phyloP scores from a whole-genome alignment of 495 filamentous ascomycete species.

The Cenococcum geophilum region DNA sequence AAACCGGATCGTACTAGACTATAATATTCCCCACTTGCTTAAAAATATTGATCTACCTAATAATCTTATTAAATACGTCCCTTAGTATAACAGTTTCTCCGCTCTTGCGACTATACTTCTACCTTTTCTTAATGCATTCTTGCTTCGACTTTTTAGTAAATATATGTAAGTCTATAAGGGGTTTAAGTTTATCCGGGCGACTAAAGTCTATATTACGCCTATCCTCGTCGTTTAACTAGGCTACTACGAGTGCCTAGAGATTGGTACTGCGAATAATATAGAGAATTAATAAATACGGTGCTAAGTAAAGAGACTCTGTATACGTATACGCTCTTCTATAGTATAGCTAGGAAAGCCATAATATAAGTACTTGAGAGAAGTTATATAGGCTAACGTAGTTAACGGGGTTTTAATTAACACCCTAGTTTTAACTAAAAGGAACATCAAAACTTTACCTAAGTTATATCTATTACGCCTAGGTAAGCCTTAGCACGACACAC shows the following conservation, averaged over 20 bases:
- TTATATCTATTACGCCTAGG: too few species aligned
- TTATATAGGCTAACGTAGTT: too few species aligned
- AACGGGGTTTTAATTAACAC: too few species aligned
- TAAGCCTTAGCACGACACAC: too few species aligned
- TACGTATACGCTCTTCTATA: conserved; percentile 10
- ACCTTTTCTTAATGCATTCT: conserved; percentile 10
- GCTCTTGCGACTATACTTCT: conserved; percentile 19
- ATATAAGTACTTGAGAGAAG: too few species aligned
- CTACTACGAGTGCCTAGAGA: too few species aligned
- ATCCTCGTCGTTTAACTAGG: conserved; percentile 24
- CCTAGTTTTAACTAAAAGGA: too few species aligned
- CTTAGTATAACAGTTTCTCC: conserved; percentile 34
- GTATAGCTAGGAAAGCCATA: conserved; percentile 6
- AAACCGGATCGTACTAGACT: conserved; percentile 39
- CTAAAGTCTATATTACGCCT: conserved; percentile 28
- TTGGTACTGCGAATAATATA: conserved; percentile 11
- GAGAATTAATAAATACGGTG: too few species aligned
- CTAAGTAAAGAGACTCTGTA: neutral
- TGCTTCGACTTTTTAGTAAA: conserved; percentile 15
- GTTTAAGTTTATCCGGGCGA: conserved; percentile 25
- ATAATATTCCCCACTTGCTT: conserved; percentile 39
- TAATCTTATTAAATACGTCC: conserved; percentile 39
- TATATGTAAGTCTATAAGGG: conserved; percentile 19
- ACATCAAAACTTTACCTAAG: too few species aligned
- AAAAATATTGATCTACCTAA: conserved; percentile 40